Evolutionary conservation across 2,329 filamentous ascomycete species (phyloP), one percentile per base, ranked within the genome.

Genomic region (Colletotrichum endophyticum): DNA sequence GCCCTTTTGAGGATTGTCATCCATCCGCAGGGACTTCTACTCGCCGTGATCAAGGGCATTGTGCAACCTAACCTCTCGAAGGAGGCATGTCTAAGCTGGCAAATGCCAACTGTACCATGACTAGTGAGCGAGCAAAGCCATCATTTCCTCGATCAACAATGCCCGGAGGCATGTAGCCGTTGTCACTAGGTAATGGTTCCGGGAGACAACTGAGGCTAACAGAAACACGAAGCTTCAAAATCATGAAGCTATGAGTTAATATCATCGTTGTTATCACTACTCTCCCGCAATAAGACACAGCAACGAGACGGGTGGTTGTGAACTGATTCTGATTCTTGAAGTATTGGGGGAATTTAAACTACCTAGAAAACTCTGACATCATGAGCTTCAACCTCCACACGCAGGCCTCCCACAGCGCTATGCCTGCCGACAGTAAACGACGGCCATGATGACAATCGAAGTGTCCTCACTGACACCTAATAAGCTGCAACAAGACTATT

Each of bases 341-440:
- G 63, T 30, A 19, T 61, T 32, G 59, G 73, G 70, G 70, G 64
- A 64, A 66, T 64, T 76, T 73, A 32, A 76, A 73, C 70, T 69
- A 73, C 73, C 64, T 64, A 64, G 63, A 62, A 68, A 30, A 61
- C 36, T 72, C 9, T 61, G 44, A 61, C 66, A 72, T 73, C 64
- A 64, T 73, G 64, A 72, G 27, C 64, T 69, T 73, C 49, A 56
- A 73, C 57, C 57, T 76, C 64, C 53, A 49, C 64, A 73, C 44
- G 34, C 57, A 71, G 63, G 64, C 70, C 70, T 44, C 70, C 70
- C 64, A 73, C 70, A 59, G 61, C 73, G 73, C 70, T 73, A 76
- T 73, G 73, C 70, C 70, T 73, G 57, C 70, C 70, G 64, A 59
- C 64, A 57, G 28, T 36, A 69, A 64, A 66, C 39, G 56, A 69